Evolutionary conservation across 2,329 filamentous ascomycete genomes (phyloP).

Genomic region (Peltaster fructicola): DNA sequence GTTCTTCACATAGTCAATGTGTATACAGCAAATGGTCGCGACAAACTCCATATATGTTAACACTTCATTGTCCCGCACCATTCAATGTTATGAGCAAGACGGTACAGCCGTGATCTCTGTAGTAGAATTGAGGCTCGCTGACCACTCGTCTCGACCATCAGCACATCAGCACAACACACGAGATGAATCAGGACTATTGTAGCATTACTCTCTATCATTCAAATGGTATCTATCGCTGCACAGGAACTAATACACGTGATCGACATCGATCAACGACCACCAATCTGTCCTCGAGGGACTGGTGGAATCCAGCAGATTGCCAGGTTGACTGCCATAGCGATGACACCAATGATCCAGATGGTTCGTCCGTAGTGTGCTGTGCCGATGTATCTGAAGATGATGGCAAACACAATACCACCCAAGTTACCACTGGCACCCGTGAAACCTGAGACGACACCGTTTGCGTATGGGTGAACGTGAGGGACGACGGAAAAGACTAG

Average conservation of each 20-base stretch:
- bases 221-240: conserved; percentile 1
- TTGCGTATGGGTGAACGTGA: conserved; percentile 68
- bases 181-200: too few species aligned
- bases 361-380: conserved; percentile 45
- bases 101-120: too few species aligned
- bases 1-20: background rate
- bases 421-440: conserved; percentile 70
- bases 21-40: background rate
- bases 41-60: too few species aligned
- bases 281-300: conserved; percentile 36
- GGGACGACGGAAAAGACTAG: conserved; percentile 75
- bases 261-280: conserved; percentile 18
- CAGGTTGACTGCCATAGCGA: conserved; percentile 54
- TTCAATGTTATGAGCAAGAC: too few species aligned
- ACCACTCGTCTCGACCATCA: too few species aligned
- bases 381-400: conserved; percentile 62
- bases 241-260: conserved; percentile 1
- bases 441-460: conserved; percentile 60
- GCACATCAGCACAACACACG: too few species aligned
- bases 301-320: conserved; percentile 46
- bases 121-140: too few species aligned
- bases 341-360: conserved; percentile 68
- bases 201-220: too few species aligned
- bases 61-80: too few species aligned
- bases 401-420: conserved; percentile 68